These are phyloP conservation scores for Ustilago shanxiensis DNA, from an alignment of 1,284 basidiomycete species.

Conservation along the genomic window DNA sequence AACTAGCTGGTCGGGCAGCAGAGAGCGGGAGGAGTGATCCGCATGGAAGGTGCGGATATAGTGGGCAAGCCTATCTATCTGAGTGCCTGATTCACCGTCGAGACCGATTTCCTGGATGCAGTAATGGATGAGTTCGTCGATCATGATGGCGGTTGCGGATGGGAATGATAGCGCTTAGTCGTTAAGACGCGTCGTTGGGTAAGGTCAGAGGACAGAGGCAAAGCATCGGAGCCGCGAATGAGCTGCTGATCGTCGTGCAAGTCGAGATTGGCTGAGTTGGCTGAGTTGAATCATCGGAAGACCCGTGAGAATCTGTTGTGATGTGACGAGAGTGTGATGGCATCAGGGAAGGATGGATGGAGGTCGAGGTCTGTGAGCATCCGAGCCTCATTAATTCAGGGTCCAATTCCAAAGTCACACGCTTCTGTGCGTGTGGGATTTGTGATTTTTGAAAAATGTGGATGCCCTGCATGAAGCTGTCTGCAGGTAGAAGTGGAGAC, in stretches of 20 bases:
- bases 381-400: constrained; percentile 11
- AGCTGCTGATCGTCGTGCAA: background rate
- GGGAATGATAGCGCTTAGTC: background rate
- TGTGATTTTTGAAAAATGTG: background rate
- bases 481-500: no score
- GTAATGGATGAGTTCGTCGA: constrained; percentile 82
- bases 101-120: constrained; percentile 82
- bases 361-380: background rate
- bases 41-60: constrained; percentile 79
- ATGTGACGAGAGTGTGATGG: background rate
- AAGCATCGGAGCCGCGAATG: background rate
- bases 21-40: constrained; percentile 67
- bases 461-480: constrained; percentile 3
- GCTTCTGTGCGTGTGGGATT: background rate
- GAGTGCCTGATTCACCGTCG: constrained; percentile 84
- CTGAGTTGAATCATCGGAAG: background rate
- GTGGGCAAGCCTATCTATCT: constrained; percentile 77
- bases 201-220: background rate
- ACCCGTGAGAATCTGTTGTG: constrained; percentile 2
- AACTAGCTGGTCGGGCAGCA: constrained; percentile 73
- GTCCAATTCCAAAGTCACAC: constrained; percentile 13
- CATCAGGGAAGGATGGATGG: background rate
- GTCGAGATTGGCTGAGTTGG: background rate
- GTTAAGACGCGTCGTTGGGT: background rate
- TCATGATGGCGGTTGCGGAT: constrained; percentile 63